Percentiles rank a stretch among this genome's conserved stretches.
These are phyloP conservation scores for Chalciporus sphaerocephalus DNA, from an alignment of 768 basidiomycete genomes.

Conservation along the genomic window DNA sequence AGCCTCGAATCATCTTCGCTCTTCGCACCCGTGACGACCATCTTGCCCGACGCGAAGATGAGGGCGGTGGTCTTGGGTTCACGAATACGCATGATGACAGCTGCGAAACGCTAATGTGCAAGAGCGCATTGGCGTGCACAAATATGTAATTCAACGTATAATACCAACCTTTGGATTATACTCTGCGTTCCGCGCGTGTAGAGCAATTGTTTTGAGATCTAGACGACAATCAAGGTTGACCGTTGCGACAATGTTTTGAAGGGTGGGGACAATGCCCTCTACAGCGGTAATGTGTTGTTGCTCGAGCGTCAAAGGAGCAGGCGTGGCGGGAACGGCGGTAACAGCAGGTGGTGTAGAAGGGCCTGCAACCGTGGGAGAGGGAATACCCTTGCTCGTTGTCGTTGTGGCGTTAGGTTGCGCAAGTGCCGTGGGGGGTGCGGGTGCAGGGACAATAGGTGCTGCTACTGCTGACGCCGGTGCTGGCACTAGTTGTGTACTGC, in stretches of 20 bases:
- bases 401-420: constrained; percentile 29
- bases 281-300: constrained; percentile 95
- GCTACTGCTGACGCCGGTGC: constrained; percentile 13
- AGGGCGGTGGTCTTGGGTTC: constrained; percentile 99
- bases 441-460: not conserved
- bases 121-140: constrained; percentile 58
- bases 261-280: constrained; percentile 96
- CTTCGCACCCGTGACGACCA: constrained; percentile 99
- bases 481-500: constrained; percentile 20
- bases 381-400: constrained; percentile 28
- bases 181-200: constrained; percentile 97
- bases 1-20: constrained; percentile 96
- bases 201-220: constrained; percentile 96
- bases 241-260: constrained; percentile 99
- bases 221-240: constrained; percentile 96
- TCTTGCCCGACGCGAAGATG: constrained; percentile 99
- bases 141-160: constrained; percentile 31
- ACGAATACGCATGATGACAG: constrained; percentile 99
- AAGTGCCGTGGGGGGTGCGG: constrained; percentile 1
- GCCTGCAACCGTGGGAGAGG: constrained; percentile 47
- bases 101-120: constrained; percentile 94
- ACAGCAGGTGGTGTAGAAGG: constrained; percentile 51
- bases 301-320: constrained; percentile 74
- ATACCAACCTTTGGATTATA: constrained; percentile 99
- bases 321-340: constrained; percentile 57